These are phyloP conservation scores for Galeopsis tetrahit DNA, from an alignment of 257 asterid genomes.

Conservation along the genomic window DNA sequence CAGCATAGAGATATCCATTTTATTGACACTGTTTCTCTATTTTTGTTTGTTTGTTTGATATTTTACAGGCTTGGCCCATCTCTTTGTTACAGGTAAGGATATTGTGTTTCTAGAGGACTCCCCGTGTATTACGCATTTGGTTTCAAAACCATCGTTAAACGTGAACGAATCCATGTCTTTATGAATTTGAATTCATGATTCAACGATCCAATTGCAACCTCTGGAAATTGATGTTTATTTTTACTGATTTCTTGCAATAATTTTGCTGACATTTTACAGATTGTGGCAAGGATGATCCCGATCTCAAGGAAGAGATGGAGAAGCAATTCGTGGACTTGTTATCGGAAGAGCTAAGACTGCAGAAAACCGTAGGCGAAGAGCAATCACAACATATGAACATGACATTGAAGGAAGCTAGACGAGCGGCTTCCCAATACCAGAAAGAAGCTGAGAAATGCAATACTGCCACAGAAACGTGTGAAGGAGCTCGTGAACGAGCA, in stretches of 20 bases:
- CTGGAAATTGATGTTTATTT: background rate
- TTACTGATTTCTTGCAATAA: constrained; percentile 1
- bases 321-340: constrained; percentile 78
- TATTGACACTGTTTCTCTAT: constrained; percentile 13
- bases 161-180: background rate
- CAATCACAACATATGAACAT: constrained; percentile 72
- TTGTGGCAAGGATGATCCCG: constrained; percentile 94
- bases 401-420: constrained; percentile 73
- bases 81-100: constrained; percentile 67
- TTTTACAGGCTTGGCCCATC: constrained; percentile 83
- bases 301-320: constrained; percentile 93
- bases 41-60: background rate
- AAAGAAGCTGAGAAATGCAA: constrained; percentile 92
- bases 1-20: constrained; percentile 17
- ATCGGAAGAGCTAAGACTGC: constrained; percentile 81
- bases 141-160: background rate
- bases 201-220: background rate
- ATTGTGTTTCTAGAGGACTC: background rate
- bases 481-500: constrained; percentile 81
- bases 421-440: constrained; percentile 73
- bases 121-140: background rate
- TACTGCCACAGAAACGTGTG: constrained; percentile 87
- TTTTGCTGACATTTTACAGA: constrained; percentile 42
- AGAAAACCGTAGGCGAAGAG: constrained; percentile 64
- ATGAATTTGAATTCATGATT: background rate